These are phyloP conservation scores for Solanum clarkiae DNA, from an alignment of 257 asterid species.

Conservation along the genomic window DNA sequence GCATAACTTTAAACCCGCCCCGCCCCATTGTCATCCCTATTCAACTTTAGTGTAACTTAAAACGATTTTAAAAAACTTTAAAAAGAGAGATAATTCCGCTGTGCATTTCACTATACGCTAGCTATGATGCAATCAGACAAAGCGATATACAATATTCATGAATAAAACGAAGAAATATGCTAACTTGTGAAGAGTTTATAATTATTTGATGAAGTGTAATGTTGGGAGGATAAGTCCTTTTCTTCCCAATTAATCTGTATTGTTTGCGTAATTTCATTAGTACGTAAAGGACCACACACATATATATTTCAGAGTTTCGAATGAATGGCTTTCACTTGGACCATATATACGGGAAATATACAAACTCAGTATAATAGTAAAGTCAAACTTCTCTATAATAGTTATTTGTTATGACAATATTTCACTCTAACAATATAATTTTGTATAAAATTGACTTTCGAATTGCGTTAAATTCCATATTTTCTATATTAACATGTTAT, in stretches of 20 bases:
- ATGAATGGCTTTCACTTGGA: too few relatives aligned
- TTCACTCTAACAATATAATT: too few relatives aligned
- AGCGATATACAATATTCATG: background rate
- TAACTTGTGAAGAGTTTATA: background rate
- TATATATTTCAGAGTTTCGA: background rate
- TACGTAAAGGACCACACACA: background rate
- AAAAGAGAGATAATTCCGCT: too few relatives aligned
- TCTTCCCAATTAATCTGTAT: background rate
- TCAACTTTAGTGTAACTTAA: too few relatives aligned
- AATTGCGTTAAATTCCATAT: background rate
- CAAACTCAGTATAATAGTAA: too few relatives aligned
- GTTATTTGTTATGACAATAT: too few relatives aligned
- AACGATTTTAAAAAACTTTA: too few relatives aligned
- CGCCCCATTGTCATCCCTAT: too few relatives aligned
- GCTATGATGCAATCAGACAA: background rate
- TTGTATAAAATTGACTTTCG: too few relatives aligned
- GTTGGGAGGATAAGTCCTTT: background rate
- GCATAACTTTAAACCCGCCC: too few relatives aligned
- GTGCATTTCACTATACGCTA: background rate
- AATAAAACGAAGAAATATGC: background rate
- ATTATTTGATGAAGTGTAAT: background rate
- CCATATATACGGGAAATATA: too few relatives aligned
- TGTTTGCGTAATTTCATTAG: background rate
- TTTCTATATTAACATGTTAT: background rate
- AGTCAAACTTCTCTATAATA: too few relatives aligned